A percentile compares a stretch with the other conserved stretches of the same genome.
Evolutionary conservation across 805 yeast genomes (phyloP).

Genomic region (Wickerhamiella spandovensis): DNA sequence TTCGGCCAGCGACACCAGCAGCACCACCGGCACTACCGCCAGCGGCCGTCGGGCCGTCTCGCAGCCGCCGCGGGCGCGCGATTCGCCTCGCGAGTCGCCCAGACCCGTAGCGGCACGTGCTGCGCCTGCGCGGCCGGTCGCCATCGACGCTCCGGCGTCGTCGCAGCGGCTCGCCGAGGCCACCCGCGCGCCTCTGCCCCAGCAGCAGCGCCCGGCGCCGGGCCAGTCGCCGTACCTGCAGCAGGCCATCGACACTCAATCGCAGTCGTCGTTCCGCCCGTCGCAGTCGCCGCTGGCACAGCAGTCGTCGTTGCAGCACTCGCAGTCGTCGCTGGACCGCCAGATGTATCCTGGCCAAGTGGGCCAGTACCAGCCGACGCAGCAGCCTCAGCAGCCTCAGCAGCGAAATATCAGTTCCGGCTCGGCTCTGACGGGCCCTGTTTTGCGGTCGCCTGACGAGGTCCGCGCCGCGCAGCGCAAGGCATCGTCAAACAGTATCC

Average conservation of each 20-base stretch:
- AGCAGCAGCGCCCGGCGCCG: not conserved
- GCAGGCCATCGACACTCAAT: not conserved
- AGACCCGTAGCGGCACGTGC: not conserved
- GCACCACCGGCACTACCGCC: not conserved
- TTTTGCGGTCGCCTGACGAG: not conserved
- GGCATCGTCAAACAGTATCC: not conserved
- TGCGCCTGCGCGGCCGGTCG: not conserved
- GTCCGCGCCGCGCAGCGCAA: not conserved
- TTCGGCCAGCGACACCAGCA: not conserved
- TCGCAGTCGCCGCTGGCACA: not conserved
- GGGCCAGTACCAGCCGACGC: not conserved
- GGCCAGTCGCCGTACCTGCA: not conserved
- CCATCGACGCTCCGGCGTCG: not conserved
- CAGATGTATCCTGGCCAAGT: too few species aligned
- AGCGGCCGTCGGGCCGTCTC: conserved; percentile 4
- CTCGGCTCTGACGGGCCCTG: not conserved
- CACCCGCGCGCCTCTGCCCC: not conserved
- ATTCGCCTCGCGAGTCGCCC: not conserved
- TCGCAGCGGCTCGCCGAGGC: not conserved
- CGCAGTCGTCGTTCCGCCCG: not conserved
- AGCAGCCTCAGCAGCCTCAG: not conserved
- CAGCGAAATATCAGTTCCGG: not conserved
- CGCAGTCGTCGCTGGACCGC: too few species aligned
- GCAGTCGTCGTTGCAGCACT: not conserved
- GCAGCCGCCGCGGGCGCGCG: conserved; percentile 4